Percentiles rank a stretch among this genome's conserved stretches.
phyloP scores from a whole-genome alignment of 208 protist species.

The Acanthamoeba lenticulata region DNA sequence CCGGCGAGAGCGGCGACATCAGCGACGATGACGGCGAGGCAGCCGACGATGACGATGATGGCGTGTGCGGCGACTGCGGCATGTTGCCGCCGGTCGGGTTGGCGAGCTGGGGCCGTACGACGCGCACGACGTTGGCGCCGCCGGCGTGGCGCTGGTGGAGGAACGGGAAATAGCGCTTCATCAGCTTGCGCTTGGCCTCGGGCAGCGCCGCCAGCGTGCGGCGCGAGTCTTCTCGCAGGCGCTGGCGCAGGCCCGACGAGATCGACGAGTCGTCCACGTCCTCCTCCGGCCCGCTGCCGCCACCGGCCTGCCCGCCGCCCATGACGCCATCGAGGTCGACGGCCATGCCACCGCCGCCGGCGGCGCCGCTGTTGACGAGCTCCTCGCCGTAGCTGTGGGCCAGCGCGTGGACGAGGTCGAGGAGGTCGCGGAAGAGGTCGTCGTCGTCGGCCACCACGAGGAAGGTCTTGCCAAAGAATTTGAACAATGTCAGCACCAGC shows the following conservation, averaged over 20 bases:
- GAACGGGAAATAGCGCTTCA: conserved; percentile 27
- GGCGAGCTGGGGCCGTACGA: neutral
- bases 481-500: neutral
- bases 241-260: neutral
- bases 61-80: conserved; percentile 24
- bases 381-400: neutral
- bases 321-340: neutral
- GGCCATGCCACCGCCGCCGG: neutral
- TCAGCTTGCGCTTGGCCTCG: neutral
- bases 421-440: neutral
- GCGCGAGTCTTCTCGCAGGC: neutral
- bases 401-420: neutral
- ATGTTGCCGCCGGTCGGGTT: neutral
- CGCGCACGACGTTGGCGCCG: neutral
- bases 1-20: neutral
- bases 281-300: neutral
- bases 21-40: neutral
- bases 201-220: neutral
- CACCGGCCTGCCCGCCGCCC: neutral
- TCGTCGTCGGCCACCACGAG: neutral
- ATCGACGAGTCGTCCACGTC: conserved; percentile 17
- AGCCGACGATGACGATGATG: neutral
- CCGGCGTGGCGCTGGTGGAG: neutral
- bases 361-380: neutral
- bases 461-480: neutral